Evolutionary conservation across 2,329 filamentous ascomycete genomes (phyloP).

Genomic region (Colletotrichum tamarilloi): DNA sequence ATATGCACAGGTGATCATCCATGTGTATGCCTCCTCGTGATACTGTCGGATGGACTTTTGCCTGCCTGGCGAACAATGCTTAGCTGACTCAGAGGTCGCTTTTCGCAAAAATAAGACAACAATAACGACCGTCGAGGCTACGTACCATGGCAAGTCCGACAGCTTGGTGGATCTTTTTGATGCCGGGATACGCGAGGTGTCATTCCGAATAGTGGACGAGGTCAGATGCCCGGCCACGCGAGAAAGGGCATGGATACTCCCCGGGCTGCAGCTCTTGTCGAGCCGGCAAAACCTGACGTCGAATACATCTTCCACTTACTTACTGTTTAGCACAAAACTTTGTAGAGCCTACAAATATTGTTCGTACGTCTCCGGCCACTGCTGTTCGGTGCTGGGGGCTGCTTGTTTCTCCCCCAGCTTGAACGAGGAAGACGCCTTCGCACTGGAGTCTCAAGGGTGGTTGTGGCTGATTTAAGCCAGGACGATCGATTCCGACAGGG

Average conservation of each 20-base stretch:
- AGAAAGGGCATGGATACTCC: constrained; percentile 19
- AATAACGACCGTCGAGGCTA: constrained; percentile 15
- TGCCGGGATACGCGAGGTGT: constrained; percentile 8
- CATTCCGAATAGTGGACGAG: constrained; percentile 19
- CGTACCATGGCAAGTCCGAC: not conserved
- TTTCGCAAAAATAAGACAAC: constrained; percentile 2
- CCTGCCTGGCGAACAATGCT: not conserved
- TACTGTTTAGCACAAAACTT: not conserved
- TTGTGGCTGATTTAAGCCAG: not conserved
- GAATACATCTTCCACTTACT: not conserved
- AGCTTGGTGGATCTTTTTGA: not conserved
- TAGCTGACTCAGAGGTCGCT: constrained; percentile 3
- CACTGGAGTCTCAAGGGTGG: not conserved
- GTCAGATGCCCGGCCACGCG: constrained; percentile 19
- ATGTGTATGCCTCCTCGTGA: constrained; percentile 13
- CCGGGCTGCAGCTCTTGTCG: constrained; percentile 17
- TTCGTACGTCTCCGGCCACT: not conserved
- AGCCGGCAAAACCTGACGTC: constrained; percentile 2
- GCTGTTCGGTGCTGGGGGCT: not conserved
- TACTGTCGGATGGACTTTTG: constrained; percentile 15
- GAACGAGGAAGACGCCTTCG: not conserved
- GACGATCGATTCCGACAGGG: not conserved
- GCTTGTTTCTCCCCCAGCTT: not conserved
- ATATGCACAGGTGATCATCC: constrained; percentile 24
- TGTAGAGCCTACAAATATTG: not conserved